These are phyloP conservation scores for Globisporangium barbulae DNA, from an alignment of 352 stramenopile genomes.

Conservation along the genomic window DNA sequence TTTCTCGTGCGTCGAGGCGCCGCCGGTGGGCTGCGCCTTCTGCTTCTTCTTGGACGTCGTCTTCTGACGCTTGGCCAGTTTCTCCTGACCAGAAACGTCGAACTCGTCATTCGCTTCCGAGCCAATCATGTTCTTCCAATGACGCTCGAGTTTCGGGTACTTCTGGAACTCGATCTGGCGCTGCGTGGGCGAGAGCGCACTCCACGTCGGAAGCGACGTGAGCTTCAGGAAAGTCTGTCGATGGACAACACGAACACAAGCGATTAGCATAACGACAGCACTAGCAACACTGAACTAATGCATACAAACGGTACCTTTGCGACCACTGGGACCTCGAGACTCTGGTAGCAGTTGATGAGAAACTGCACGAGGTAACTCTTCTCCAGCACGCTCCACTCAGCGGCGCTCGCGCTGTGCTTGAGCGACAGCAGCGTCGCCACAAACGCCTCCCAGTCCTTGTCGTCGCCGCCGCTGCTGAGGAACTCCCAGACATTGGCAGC, in stretches of 20 bases:
- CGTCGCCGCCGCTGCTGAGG: slow-evolving; percentile 7
- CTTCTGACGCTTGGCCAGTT: slow-evolving; percentile 38
- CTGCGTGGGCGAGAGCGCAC: slow-evolving; percentile 51
- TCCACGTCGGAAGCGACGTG: slow-evolving; percentile 64
- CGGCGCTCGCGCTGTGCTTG: not conserved
- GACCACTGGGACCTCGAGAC: slow-evolving; percentile 49
- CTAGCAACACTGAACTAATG: not conserved
- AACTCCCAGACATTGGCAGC: slow-evolving; percentile 13
- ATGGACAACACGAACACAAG: not conserved
- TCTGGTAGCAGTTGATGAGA: slow-evolving; percentile 54
- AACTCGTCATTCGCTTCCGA: not conserved
- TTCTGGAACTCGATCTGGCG: slow-evolving; percentile 56
- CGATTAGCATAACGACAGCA: not conserved
- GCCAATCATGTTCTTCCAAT: slow-evolving; percentile 49
- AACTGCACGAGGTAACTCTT: slow-evolving; percentile 57
- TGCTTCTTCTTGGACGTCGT: slow-evolving; percentile 9
- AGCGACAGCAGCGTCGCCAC: slow-evolving; percentile 32
- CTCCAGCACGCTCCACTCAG: slow-evolving; percentile 37
- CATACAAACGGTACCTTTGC: slow-evolving; percentile 21
- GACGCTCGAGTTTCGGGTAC: slow-evolving; percentile 61
- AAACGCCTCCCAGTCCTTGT: slow-evolving; percentile 34
- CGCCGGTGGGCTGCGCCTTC: not conserved
- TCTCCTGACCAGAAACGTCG: slow-evolving; percentile 7
- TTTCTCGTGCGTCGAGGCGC: slow-evolving; percentile 20
- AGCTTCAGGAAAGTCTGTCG: slow-evolving; percentile 45